phyloP scores from a whole-genome alignment of 257 asterid genomes.

The Datura wrightii region DNA sequence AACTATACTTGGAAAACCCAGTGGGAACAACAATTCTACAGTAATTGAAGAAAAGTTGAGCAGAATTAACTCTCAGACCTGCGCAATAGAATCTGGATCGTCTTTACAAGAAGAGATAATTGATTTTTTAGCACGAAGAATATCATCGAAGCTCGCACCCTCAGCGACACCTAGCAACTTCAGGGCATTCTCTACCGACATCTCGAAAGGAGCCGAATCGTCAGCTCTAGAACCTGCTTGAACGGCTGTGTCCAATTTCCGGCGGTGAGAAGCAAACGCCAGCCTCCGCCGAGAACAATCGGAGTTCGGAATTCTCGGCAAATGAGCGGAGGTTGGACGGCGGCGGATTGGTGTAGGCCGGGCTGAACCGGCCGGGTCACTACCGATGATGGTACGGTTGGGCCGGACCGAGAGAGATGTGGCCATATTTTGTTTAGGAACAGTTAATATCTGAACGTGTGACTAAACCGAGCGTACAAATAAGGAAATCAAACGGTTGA shows the following conservation, averaged over 20 bases:
- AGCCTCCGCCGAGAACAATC: conserved; percentile 36
- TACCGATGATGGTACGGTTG: conserved; percentile 55
- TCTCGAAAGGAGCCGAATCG: conserved; percentile 91
- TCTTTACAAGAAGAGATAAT: conserved; percentile 72
- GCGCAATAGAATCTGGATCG: conserved; percentile 70
- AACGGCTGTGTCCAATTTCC: conserved; percentile 53
- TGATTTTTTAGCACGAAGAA: conserved; percentile 89
- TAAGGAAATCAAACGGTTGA: background rate
- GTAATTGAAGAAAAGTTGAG: conserved; percentile 23
- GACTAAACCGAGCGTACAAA: background rate
- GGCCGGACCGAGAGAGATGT: conserved; percentile 82
- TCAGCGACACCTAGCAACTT: conserved; percentile 83
- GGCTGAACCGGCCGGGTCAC: conserved; percentile 48
- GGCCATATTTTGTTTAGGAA: conserved; percentile 55
- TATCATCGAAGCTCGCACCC: conserved; percentile 94
- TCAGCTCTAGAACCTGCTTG: conserved; percentile 93
- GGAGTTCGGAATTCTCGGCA: conserved; percentile 34
- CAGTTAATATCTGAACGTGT: conserved; percentile 25
- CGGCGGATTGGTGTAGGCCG: conserved; percentile 37
- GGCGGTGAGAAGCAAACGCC: conserved; percentile 47
- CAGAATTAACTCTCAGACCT: conserved; percentile 50
- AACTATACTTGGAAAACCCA: background rate
- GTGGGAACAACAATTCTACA: background rate
- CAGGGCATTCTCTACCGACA: conserved; percentile 95
- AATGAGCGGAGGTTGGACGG: conserved; percentile 34